Evolutionary conservation across 2,329 filamentous ascomycete species (phyloP), one percentile per base, ranked within the genome.

Genomic region (Arthrinium phaeospermum): DNA sequence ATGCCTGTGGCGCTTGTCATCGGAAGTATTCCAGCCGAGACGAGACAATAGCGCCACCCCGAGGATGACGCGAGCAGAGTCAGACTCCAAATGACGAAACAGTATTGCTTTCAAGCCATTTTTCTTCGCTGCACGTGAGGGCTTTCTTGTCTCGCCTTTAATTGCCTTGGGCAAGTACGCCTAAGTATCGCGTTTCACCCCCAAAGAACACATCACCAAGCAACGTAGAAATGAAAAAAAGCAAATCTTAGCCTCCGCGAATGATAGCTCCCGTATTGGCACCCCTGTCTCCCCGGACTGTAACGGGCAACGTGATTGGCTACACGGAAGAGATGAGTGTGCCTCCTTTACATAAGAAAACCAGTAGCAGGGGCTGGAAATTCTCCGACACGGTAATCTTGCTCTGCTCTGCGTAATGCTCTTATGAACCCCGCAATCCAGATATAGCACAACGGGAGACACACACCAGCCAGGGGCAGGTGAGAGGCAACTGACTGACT

Each of bases 31-130:
- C 19, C 10, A 13, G 3, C 57, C 30, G 57, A 64, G 57, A 64
- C 57, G 57, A 64, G 57, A 64, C 57, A 61, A 10, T 27, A 41
- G 57, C 57, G 57, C 57, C 57, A 64, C 57, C 34, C n/a, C 57
- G 57, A 41, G 53, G 5, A 37, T 61, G 53, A 61, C 53, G 53
- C 53, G 53, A 61, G 53, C 30, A 64, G 57, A 64, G 57, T 41
- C 57, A 64, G 57, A n/a, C 7, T 4, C 57, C 5, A 6, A 64
- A 64, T 41, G 57, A 64, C 57, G 57, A 64, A 19, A 41, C 30
- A n/a, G 57, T 64, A n/a, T 64, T 64, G 34, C 6, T 64, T 24
- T 24, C 30, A 41, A 41, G 57, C 30, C 57, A 41, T 41, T 64
- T 53, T 30, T 64, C 30, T 41, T 64, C 34, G 14, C 30, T 37